A percentile compares a stretch with the other conserved stretches of the same genome.
Conservation (phyloP, 441 rosid species). For the Gossypium gossypioides region DNA sequence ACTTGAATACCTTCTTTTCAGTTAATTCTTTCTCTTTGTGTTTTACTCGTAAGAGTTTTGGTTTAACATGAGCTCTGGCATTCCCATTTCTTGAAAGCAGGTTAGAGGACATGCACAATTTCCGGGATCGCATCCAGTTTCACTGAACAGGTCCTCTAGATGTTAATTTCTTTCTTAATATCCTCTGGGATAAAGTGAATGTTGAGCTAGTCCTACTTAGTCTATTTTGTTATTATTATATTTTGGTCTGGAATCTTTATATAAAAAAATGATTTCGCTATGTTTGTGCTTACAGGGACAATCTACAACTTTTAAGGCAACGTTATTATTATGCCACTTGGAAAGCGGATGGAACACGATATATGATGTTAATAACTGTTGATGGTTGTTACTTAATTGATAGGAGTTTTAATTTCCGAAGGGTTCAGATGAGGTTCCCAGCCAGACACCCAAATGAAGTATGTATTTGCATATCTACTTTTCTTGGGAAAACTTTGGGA, state of each 20-base stretch:
- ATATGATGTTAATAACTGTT: slow-evolving; percentile 82
- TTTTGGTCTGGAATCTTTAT: not conserved
- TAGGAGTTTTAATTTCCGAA: slow-evolving; percentile 73
- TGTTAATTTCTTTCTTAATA: not conserved
- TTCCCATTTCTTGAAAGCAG: slow-evolving; percentile 35
- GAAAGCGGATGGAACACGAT: slow-evolving; percentile 99
- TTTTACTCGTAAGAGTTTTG: not conserved
- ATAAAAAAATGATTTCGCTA: not conserved
- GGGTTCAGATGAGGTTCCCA: slow-evolving; percentile 99
- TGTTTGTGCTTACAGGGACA: slow-evolving; percentile 52
- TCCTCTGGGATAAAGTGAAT: not conserved
- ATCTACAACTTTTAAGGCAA: slow-evolving; percentile 85
- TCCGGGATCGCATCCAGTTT: slow-evolving; percentile 98
- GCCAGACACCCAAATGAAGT: slow-evolving; percentile 58
- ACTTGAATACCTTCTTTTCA: not conserved
- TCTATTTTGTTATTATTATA: too few relatives aligned
- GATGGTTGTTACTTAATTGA: slow-evolving; percentile 93
- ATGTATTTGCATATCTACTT: slow-evolving; percentile 26
- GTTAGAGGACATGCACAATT: slow-evolving; percentile 70
- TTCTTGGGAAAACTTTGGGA: slow-evolving; percentile 11
- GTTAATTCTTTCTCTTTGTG: not conserved
- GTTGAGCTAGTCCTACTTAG: too few relatives aligned
- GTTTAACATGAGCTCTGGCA: not conserved
- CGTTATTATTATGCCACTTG: slow-evolving; percentile 97
- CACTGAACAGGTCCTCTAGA: slow-evolving; percentile 66